Evolutionary conservation across 1,284 basidiomycete species (phyloP).

Genomic region (Cerrena zonata): DNA sequence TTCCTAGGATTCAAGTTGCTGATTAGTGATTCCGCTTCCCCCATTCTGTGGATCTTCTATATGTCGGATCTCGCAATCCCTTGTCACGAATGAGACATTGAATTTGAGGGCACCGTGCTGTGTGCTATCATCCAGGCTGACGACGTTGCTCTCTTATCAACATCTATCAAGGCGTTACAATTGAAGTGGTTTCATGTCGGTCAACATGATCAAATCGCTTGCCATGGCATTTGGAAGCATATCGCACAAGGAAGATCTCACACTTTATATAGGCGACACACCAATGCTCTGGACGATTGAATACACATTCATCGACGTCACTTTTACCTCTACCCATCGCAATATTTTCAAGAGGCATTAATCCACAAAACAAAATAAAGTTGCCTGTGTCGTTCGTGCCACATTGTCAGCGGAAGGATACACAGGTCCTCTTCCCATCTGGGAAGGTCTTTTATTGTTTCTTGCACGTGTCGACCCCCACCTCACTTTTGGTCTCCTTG

Average conservation of each 20-base stretch:
- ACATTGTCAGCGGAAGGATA: too few relatives aligned
- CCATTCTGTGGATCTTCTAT: slow-evolving; percentile 30
- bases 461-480: too few relatives aligned
- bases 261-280: not conserved
- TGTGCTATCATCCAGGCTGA: slow-evolving; percentile 24
- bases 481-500: too few relatives aligned
- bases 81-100: slow-evolving; percentile 16
- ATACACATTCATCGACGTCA: not conserved
- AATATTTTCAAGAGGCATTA: not conserved
- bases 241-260: not conserved
- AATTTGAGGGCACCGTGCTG: slow-evolving; percentile 16
- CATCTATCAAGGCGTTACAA: slow-evolving; percentile 20
- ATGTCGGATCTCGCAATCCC: slow-evolving; percentile 20
- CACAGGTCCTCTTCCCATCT: too few relatives aligned
- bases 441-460: too few relatives aligned
- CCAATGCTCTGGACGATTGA: not conserved
- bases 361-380: not conserved
- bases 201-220: not conserved
- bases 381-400: too few relatives aligned
- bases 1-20: slow-evolving; percentile 26
- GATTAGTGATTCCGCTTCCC: slow-evolving; percentile 28
- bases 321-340: not conserved
- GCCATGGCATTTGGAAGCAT: not conserved
- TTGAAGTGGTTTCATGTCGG: slow-evolving; percentile 9
- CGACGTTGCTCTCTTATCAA: slow-evolving; percentile 24